phyloP scores from a whole-genome alignment of 1,284 basidiomycete genomes.

The Cryptococcus jaspeensis region DNA sequence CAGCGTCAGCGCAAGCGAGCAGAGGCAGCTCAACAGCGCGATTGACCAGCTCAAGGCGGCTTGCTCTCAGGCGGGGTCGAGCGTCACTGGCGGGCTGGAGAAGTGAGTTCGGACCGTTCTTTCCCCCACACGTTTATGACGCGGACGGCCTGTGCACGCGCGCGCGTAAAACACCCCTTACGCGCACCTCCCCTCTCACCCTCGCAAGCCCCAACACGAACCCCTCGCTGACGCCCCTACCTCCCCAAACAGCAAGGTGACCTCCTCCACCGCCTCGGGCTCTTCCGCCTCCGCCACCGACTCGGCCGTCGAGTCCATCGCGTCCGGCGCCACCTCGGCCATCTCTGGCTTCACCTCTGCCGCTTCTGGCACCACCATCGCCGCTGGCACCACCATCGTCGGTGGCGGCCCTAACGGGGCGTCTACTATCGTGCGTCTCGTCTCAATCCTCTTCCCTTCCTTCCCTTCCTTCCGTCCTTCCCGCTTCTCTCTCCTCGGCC shows the following conservation, averaged over 20 bases:
- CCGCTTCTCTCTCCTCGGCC: no score
- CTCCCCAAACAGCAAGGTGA: background rate
- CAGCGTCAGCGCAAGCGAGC: constrained; percentile 17
- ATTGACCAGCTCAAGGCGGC: constrained; percentile 23
- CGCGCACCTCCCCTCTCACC: no score
- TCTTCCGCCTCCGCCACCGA: background rate
- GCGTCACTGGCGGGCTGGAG: constrained; percentile 19
- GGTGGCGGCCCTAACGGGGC: no score
- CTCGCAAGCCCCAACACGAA: background rate
- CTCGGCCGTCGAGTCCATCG: background rate
- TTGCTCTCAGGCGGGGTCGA: constrained; percentile 22
- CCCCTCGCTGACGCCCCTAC: background rate
- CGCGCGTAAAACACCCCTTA: no score
- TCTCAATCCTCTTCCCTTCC: no score
- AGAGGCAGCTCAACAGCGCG: constrained; percentile 18
- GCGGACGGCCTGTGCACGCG: no score
- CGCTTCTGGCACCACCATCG: constrained; percentile 7
- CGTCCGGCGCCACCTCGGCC: no score
- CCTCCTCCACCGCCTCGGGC: constrained; percentile 1
- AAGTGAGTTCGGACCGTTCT: constrained; percentile 11
- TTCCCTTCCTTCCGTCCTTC: no score
- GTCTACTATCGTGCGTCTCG: no score
- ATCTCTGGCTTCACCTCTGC: constrained; percentile 5
- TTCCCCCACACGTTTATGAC: no score
- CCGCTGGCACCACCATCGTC: no score